phyloP scores from a whole-genome alignment of 768 basidiomycete species.

The Aureoboletus auriporus region DNA sequence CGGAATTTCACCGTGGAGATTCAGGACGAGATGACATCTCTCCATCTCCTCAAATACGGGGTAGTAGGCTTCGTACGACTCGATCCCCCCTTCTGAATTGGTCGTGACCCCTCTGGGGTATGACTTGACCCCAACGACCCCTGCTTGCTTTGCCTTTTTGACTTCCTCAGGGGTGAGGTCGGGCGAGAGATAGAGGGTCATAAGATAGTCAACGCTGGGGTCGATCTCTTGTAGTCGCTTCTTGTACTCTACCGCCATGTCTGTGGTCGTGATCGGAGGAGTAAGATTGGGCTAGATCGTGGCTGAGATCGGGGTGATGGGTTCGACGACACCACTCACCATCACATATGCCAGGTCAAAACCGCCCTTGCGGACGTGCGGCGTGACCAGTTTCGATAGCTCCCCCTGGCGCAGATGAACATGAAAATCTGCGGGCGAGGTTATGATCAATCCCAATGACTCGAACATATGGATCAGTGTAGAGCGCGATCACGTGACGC shows the following conservation, averaged over 20 bases:
- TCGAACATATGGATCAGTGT: conserved; percentile 21
- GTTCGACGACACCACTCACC: conserved; percentile 45
- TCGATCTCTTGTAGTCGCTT: conserved; percentile 70
- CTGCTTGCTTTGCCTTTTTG: conserved; percentile 78
- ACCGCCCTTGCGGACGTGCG: conserved; percentile 87
- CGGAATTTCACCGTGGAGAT: conserved; percentile 95
- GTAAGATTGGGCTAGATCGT: conserved; percentile 78
- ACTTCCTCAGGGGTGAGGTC: conserved; percentile 90
- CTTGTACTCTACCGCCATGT: conserved; percentile 79
- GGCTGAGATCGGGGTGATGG: conserved; percentile 6
- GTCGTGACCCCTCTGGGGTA: conserved; percentile 98
- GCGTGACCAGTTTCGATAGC: conserved; percentile 77
- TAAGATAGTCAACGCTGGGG: conserved; percentile 78
- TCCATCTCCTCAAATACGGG: conserved; percentile 93
- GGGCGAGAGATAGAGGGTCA: conserved; percentile 94
- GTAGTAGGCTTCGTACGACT: conserved; percentile 92
- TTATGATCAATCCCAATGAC: conserved; percentile 12
- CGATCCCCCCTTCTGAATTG: conserved; percentile 93
- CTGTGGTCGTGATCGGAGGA: conserved; percentile 83
- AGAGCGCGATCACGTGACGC: conserved; percentile 30
- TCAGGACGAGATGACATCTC: conserved; percentile 88
- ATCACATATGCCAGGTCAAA: conserved; percentile 94
- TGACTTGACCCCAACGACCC: conserved; percentile 88
- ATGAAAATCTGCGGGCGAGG: conserved; percentile 87
- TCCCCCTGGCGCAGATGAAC: conserved; percentile 92